Conservation (phyloP, 176 grass and related monocot species). For the Thalia dealbata region DNA sequence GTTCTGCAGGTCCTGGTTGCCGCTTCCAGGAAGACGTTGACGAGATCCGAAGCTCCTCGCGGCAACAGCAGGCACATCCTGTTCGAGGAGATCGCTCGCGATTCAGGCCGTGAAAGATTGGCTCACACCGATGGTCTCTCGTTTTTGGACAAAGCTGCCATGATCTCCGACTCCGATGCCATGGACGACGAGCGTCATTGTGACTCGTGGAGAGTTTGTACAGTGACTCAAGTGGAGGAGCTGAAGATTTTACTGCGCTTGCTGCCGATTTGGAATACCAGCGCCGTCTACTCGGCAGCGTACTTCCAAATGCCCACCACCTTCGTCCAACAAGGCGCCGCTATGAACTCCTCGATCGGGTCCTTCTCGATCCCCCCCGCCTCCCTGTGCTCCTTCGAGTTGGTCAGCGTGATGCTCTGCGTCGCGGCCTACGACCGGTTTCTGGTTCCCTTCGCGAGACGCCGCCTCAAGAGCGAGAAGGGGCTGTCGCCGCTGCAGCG, state of each 20-base stretch:
- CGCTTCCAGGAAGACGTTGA: not conserved
- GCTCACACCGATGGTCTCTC: not conserved
- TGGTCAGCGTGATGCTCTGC: slow-evolving; percentile 38
- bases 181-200: slow-evolving; percentile 12
- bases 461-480: not conserved
- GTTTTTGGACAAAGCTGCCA: slow-evolving; percentile 60
- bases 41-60: not conserved
- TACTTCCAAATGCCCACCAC: slow-evolving; percentile 56
- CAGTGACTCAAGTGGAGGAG: slow-evolving; percentile 81
- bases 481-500: slow-evolving; percentile 50
- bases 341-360: slow-evolving; percentile 39
- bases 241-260: slow-evolving; percentile 47
- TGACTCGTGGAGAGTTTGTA: slow-evolving; percentile 35
- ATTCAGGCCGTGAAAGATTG: not conserved
- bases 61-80: not conserved
- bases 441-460: slow-evolving; percentile 25
- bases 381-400: slow-evolving; percentile 44
- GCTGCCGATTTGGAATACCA: slow-evolving; percentile 43
- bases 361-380: slow-evolving; percentile 41
- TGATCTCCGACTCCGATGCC: slow-evolving; percentile 26
- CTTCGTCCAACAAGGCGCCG: slow-evolving; percentile 54
- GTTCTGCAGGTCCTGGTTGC: slow-evolving; percentile 1
- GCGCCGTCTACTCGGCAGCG: slow-evolving; percentile 35
- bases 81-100: not conserved
- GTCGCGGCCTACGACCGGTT: slow-evolving; percentile 43